Evolutionary conservation across 148 eudicot species (phyloP), one percentile per base, ranked within the genome.

Genomic region (Chenopodium quinoa): DNA sequence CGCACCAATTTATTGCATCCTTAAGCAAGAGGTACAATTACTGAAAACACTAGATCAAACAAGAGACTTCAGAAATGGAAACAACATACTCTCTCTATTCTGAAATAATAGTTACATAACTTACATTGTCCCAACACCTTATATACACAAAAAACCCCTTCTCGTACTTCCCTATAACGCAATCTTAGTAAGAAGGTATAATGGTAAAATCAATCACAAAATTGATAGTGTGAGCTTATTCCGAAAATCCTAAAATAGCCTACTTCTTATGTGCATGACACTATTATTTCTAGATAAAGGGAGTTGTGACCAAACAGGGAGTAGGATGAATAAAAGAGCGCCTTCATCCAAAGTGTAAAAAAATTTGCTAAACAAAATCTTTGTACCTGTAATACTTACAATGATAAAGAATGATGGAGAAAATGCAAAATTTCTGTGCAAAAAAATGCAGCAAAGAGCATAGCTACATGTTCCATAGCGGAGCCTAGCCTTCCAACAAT

Each of bases 371-470:
- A 70, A 63, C 82, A 79, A 80, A 80, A 84, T 47, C 71, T 70
- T 40, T 75, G 83, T 52, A 50, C 75, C 34, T 22, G 29, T 22
- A 72, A 81, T 85, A 85, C 82, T 85, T 81, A 81, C 79, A 81
- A 62, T 73, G 77, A 72, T 73, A 78, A 81, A 77, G 63, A 73
- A 78, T 71, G 22, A 66, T 72, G n/a, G 44, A 69, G 22, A 19
- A 75, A 81, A 73, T 17, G 71, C 74, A 85, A 81, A 85, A 78
- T 63, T 77, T 85, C 71, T 78, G 84, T 68, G 82, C 84, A 85
- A 78, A 74, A 66, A 66, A 56, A 25, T 65, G 64, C 75, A 46
- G 27, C 71, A 60, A 44, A 74, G 83, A 31, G 66, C 70, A 27
- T 47, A 76, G 77, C 68, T 71, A 75, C 58, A 84, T 72, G 78